Evolutionary conservation across 345 rosid genomes (phyloP).

Genomic region (Carallia pectinifolia): DNA sequence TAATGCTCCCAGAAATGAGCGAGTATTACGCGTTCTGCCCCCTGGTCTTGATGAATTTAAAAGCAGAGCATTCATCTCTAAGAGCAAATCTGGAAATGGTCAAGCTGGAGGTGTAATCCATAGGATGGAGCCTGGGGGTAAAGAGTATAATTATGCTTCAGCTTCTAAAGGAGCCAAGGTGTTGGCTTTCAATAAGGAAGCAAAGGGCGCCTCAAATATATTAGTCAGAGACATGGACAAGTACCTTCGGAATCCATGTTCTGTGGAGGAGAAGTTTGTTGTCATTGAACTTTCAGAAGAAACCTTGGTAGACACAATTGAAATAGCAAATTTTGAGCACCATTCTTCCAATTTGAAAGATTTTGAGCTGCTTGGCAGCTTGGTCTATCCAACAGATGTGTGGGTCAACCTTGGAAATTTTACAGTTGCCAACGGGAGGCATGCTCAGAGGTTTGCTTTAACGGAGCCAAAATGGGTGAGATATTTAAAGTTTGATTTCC

Average conservation of each 20-base stretch:
- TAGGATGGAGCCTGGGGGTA: conserved; percentile 88
- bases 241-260: conserved; percentile 90
- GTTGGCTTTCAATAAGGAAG: conserved; percentile 81
- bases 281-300: conserved; percentile 92
- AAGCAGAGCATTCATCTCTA: conserved; percentile 67
- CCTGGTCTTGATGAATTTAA: conserved; percentile 90
- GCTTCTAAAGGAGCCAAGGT: conserved; percentile 91
- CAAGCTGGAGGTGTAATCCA: conserved; percentile 64
- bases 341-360: conserved; percentile 83
- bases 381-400: conserved; percentile 78
- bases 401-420: conserved; percentile 88
- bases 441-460: conserved; percentile 63
- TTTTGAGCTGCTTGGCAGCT: conserved; percentile 81
- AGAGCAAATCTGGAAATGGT: conserved; percentile 56
- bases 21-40: conserved; percentile 55
- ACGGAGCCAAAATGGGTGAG: conserved; percentile 80
- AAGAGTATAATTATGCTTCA: conserved; percentile 85
- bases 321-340: conserved; percentile 90
- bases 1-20: conserved; percentile 38
- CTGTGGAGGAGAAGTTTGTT: conserved; percentile 83
- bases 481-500: conserved; percentile 70
- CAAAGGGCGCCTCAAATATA: conserved; percentile 83
- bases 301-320: conserved; percentile 76
- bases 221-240: conserved; percentile 81
- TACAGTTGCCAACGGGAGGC: conserved; percentile 80